Conservation (phyloP, 345 rosid genomes). For the Streptanthus diversifolius region DNA sequence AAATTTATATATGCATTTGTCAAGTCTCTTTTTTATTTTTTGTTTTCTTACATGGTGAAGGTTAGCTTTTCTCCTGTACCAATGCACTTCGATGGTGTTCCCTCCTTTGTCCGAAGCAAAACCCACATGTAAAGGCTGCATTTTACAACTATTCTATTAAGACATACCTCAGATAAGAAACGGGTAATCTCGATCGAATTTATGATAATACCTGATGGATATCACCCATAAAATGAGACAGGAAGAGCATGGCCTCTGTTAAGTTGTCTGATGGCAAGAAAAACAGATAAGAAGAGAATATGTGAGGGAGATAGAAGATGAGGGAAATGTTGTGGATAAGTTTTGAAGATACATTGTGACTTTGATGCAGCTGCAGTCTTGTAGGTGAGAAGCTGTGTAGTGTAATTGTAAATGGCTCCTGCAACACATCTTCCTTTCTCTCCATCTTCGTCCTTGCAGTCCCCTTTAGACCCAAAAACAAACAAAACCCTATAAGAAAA, state of each 20-base stretch:
- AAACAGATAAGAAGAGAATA: background rate
- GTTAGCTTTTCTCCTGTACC: constrained; percentile 71
- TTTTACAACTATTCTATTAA: background rate
- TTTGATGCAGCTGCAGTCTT: constrained; percentile 35
- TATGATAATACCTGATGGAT: constrained; percentile 66
- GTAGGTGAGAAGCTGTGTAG: constrained; percentile 76
- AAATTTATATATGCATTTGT: background rate
- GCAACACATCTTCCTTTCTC: constrained; percentile 68
- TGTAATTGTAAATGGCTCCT: constrained; percentile 87
- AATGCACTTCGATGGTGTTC: constrained; percentile 74
- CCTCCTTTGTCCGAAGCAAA: constrained; percentile 79
- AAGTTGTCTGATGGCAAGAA: constrained; percentile 59
- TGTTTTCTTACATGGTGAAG: constrained; percentile 71
- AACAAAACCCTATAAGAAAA: background rate
- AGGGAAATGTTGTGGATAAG: background rate
- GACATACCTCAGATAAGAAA: background rate
- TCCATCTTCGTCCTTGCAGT: constrained; percentile 75
- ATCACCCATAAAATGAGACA: constrained; percentile 87
- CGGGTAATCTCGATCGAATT: background rate
- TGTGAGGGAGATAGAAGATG: background rate
- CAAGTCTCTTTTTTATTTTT: background rate
- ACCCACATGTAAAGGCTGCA: constrained; percentile 79
- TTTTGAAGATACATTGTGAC: constrained; percentile 45
- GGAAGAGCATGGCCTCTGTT: constrained; percentile 84
- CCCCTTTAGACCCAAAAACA: constrained; percentile 46